Base-by-base conservation (phyloP, 306 rosid species). In the Gleditsia sinensis region DNA sequence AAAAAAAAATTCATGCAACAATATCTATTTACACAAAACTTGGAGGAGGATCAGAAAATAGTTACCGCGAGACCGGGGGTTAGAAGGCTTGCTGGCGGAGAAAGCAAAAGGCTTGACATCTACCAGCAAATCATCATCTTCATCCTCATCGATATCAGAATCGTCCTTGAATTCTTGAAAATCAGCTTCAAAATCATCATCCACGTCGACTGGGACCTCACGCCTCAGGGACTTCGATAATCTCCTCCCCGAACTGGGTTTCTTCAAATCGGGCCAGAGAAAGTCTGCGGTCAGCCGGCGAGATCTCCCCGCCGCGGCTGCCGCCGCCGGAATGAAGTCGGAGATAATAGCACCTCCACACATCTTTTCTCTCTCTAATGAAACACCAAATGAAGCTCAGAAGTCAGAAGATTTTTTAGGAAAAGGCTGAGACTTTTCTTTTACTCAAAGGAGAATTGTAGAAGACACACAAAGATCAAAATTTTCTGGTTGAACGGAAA, bases 261-360 rank as follows among this genome's bases (percentile, higher is more conserved):
- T 94, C 79, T 76, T 84, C 71, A 90, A 90, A 83, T 87, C 83
- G 0, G 93, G 85, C 98, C 94, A 88, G 14, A 90, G 83, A 20
- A 75, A 72, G 4, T 94, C 88, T 36, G 97, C 83, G 0, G 93
- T 92, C 33, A 90, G 78, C 7, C 83, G 87, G 0, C 83, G 79
- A 11, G 88, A 50, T 42, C 81, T 45, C 17, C 51, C 66, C 5
- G 67, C 54, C 28, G 50, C 65, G 0, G 54, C 69, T 0, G 62
- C 72, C 2, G 46, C 60, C 34, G 92, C 82, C 49, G 91, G 84
- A 39, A 90, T 94, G 86, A 90, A 90, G 72, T 81, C 99, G 76
- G 99, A 90, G 82, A 94, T 94, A 13, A 94, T 94, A 74, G 99
- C 93, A 37, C 99, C 99, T 67, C 99, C 99, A 73, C 99, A 94